Conservation (phyloP, 116 monocot species). For the Papilionanthe hybrid region DNA sequence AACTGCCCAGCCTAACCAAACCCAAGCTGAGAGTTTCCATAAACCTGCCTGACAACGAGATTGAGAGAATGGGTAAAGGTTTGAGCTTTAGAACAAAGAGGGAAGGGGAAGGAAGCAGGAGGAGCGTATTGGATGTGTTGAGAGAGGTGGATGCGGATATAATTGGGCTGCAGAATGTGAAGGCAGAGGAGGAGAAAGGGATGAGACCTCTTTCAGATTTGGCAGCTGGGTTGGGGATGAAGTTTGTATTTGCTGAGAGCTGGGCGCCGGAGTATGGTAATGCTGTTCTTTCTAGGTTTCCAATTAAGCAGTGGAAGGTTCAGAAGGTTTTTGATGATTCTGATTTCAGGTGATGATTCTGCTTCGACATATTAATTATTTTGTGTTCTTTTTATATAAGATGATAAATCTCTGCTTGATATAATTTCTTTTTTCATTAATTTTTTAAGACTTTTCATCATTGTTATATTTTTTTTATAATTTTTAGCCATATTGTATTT, state of each 20-base stretch:
- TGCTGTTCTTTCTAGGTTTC: constrained; percentile 58
- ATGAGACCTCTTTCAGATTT: constrained; percentile 74
- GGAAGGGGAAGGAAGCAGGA: constrained; percentile 5
- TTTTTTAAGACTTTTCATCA: no score
- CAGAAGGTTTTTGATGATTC: constrained; percentile 69
- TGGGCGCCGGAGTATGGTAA: constrained; percentile 94
- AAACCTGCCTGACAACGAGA: constrained; percentile 72
- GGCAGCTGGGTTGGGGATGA: constrained; percentile 77
- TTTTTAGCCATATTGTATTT: no score
- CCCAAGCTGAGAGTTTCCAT: constrained; percentile 70
- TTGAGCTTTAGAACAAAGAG: neutral
- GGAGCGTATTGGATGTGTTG: constrained; percentile 60
- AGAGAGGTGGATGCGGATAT: constrained; percentile 51
- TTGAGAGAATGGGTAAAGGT: constrained; percentile 27
- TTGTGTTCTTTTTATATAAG: no score
- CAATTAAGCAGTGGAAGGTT: constrained; percentile 68
- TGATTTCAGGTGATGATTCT: constrained; percentile 56
- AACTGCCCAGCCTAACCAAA: constrained; percentile 30
- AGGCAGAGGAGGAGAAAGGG: constrained; percentile 87
- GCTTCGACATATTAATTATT: no score
- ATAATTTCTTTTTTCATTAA: no score
- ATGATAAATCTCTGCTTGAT: no score
- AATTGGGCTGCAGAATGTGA: constrained; percentile 83
- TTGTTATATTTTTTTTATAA: no score
- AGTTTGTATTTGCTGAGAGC: constrained; percentile 78